Conservation (phyloP, 345 rosid species). For the Moricandia moricandioides region DNA sequence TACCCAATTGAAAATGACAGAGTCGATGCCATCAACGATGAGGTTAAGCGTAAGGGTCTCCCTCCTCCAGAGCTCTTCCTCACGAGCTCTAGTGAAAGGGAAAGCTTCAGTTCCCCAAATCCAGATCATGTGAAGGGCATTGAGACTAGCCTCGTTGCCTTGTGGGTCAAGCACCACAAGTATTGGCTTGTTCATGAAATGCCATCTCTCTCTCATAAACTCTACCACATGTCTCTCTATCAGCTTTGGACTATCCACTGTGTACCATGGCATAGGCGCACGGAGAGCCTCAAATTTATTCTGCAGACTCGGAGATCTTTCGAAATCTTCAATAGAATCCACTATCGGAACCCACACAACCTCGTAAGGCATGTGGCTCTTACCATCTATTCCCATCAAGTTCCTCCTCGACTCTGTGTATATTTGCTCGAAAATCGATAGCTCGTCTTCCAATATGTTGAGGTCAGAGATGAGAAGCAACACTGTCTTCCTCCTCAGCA, state of each 20-base stretch:
- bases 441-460: slow-evolving; percentile 67
- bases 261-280: slow-evolving; percentile 76
- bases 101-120: slow-evolving; percentile 94
- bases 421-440: slow-evolving; percentile 80
- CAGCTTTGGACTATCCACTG: slow-evolving; percentile 60
- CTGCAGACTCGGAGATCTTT: slow-evolving; percentile 33
- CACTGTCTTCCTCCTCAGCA: slow-evolving; percentile 76
- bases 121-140: slow-evolving; percentile 99
- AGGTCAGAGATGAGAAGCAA: slow-evolving; percentile 71
- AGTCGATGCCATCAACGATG: slow-evolving; percentile 75
- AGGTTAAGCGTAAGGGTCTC: slow-evolving; percentile 81
- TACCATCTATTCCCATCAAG: slow-evolving; percentile 46
- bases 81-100: slow-evolving; percentile 77
- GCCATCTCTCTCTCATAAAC: slow-evolving; percentile 74
- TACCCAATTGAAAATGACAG: slow-evolving; percentile 62
- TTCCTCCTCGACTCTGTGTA: slow-evolving; percentile 65
- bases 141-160: slow-evolving; percentile 72
- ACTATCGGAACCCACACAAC: slow-evolving; percentile 83
- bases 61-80: slow-evolving; percentile 79
- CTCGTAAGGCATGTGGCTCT: slow-evolving; percentile 60
- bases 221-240: slow-evolving; percentile 62
- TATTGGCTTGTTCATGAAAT: slow-evolving; percentile 85
- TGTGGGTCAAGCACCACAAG: slow-evolving; percentile 87
- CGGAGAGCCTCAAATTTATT: slow-evolving; percentile 52
- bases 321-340: slow-evolving; percentile 43